phyloP scores from a whole-genome alignment of 2,329 filamentous ascomycete species.

The Arthrinium puccinioides region DNA sequence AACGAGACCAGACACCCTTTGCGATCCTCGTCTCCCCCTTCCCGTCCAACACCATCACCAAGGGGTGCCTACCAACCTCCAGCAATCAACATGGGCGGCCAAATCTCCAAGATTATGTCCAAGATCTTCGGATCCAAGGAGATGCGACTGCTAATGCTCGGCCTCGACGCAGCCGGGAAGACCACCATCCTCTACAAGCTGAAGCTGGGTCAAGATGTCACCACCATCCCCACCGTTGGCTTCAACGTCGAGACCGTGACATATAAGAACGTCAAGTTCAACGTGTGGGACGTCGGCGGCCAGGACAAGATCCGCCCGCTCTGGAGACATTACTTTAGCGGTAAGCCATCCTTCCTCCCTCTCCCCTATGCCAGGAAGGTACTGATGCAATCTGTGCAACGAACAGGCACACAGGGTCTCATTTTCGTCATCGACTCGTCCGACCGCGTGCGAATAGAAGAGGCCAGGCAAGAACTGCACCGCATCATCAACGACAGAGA shows the following conservation, averaged over 20 bases:
- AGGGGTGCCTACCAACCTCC: slow-evolving; percentile 8
- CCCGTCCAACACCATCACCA: neutral
- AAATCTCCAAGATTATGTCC: slow-evolving; percentile 92
- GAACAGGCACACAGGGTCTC: slow-evolving; percentile 81
- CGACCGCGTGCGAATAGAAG: slow-evolving; percentile 84
- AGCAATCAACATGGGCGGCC: slow-evolving; percentile 90
- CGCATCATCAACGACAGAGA: slow-evolving; percentile 97
- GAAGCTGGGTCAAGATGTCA: slow-evolving; percentile 96
- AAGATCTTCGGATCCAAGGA: slow-evolving; percentile 99
- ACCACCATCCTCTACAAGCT: slow-evolving; percentile 99
- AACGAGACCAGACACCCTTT: neutral
- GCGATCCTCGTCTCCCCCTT: too few relatives aligned
- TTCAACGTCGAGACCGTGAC: slow-evolving; percentile 99
- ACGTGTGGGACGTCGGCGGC: slow-evolving; percentile 97
- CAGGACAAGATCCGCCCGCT: slow-evolving; percentile 98
- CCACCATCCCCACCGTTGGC: slow-evolving; percentile 95
- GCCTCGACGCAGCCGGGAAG: slow-evolving; percentile 96
- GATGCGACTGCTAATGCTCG: slow-evolving; percentile 97
- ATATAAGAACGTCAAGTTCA: slow-evolving; percentile 99
- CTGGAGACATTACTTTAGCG: slow-evolving; percentile 95
- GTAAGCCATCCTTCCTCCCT: slow-evolving; percentile 36
- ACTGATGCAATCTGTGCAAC: neutral
- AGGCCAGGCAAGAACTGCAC: slow-evolving; percentile 88
- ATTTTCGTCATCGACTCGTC: slow-evolving; percentile 98
- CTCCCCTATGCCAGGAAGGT: neutral